Evolutionary conservation across 768 basidiomycete genomes (phyloP), one percentile per base, ranked within the genome.

Genomic region (Pisolithus sp.): DNA sequence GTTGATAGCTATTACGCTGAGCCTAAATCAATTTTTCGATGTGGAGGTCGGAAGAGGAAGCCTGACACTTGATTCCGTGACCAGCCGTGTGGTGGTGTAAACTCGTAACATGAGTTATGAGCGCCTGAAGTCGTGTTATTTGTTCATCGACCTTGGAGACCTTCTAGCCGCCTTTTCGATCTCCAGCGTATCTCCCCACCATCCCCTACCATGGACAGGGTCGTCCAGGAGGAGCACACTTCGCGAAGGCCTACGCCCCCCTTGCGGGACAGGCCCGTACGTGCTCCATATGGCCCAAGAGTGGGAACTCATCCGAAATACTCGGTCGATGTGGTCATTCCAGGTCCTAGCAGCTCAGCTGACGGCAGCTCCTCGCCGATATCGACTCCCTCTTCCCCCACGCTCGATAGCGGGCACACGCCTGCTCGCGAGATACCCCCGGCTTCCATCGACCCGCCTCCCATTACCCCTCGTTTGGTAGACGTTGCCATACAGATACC

Each of bases 231-330:
- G 50, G 57, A 59, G 37, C 23, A 4, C 17, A 13, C 53, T 53
- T 30, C 47, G 20, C 48, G 53, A 28, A 49, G 54, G 15, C 52
- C 57, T 0, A 58, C 63, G 12, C 23, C 54, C 0, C 36, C 57
- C 7, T n/a, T 23, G 3, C 57, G 31, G 39, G 64, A 68, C 55
- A 58, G 67, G 3, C 67, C 66, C 1, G 9, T 44, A 0, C 56
- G 66, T 9, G 38, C 59, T 0, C 65, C 65, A 0, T 51, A 48
- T 7, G 65, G 65, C 0, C 65, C 65, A 0, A 51, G 65, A 2
- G 53, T 57, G 34, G 61, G 56, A 18, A 54, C 59, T 0, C 55
- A 48, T 13, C 48, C 45, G 30, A 63, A 57, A 41, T 50, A 48
- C 20, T 54, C 60, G 0, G 3, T 50, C 5, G 62, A 64, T 36